A percentile compares a stretch with the other conserved stretches of the same genome.
phyloP scores from a whole-genome alignment of 2,329 filamentous ascomycete species.

The Penicillium paneum region DNA sequence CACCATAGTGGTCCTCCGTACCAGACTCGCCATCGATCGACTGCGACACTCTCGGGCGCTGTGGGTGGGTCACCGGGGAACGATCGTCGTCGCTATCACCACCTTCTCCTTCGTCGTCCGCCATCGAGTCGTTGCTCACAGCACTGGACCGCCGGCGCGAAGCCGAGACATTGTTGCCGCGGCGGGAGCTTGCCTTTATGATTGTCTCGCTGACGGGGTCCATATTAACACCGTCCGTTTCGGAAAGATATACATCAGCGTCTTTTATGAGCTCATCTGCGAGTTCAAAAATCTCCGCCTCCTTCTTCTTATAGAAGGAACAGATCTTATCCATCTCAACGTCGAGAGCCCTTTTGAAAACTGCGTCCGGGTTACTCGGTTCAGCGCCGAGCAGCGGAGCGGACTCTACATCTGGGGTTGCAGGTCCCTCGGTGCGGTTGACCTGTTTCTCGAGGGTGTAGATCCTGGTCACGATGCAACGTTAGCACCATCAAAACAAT shows the following conservation, averaged over 20 bases:
- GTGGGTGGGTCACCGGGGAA: slow-evolving; percentile 4
- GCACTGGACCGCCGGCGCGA: slow-evolving; percentile 47
- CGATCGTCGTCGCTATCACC: slow-evolving; percentile 60
- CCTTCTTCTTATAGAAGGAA: slow-evolving; percentile 85
- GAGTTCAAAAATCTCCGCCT: slow-evolving; percentile 80
- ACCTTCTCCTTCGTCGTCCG: slow-evolving; percentile 51
- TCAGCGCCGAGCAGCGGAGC: slow-evolving; percentile 70
- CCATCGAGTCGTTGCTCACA: slow-evolving; percentile 44
- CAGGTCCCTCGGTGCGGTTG: slow-evolving; percentile 56
- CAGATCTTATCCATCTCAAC: slow-evolving; percentile 91
- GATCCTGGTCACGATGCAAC: slow-evolving; percentile 58
- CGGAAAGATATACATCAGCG: slow-evolving; percentile 64
- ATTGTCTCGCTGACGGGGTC: slow-evolving; percentile 43
- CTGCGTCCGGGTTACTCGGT: slow-evolving; percentile 67
- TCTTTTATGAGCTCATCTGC: slow-evolving; percentile 74
- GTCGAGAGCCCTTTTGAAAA: slow-evolving; percentile 79
- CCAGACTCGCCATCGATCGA: slow-evolving; percentile 29
- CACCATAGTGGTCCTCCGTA: slow-evolving; percentile 31
- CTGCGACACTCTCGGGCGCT: slow-evolving; percentile 15
- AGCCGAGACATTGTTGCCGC: neutral
- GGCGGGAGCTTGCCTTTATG: slow-evolving; percentile 37
- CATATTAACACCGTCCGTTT: slow-evolving; percentile 47
- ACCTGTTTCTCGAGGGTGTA: slow-evolving; percentile 88
- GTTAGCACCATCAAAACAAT: slow-evolving; percentile 10
- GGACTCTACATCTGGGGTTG: slow-evolving; percentile 70